phyloP scores from a whole-genome alignment of 352 stramenopile species.

The Phytophthora capsici region DNA sequence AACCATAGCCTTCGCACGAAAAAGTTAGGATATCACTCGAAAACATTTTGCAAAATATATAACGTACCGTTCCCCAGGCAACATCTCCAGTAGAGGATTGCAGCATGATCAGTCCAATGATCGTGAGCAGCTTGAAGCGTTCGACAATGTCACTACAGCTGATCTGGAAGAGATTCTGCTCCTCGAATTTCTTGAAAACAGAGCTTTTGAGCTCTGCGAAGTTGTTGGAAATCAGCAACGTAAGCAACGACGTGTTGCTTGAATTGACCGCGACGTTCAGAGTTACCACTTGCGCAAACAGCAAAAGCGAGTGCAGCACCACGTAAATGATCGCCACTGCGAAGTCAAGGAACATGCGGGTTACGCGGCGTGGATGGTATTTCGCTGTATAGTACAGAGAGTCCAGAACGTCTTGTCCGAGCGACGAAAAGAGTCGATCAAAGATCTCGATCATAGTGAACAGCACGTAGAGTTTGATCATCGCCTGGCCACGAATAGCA shows the following conservation, averaged over 20 bases:
- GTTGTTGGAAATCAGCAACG: conserved; percentile 97
- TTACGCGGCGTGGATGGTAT: conserved; percentile 75
- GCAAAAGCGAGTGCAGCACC: conserved; percentile 92
- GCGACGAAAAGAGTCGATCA: conserved; percentile 95
- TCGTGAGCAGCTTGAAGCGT: conserved; percentile 97
- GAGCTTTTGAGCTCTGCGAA: conserved; percentile 98
- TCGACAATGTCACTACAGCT: conserved; percentile 97
- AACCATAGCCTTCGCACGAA: conserved; percentile 77
- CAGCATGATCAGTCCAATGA: conserved; percentile 95
- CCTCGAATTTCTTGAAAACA: conserved; percentile 98
- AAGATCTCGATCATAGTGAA: conserved; percentile 99
- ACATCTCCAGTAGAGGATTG: conserved; percentile 85
- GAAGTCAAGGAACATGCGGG: conserved; percentile 83
- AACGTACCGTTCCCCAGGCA: conserved; percentile 72
- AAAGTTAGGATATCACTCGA: conserved; percentile 2
- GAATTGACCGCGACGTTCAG: conserved; percentile 98
- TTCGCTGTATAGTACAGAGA: conserved; percentile 92
- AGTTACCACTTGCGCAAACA: conserved; percentile 97
- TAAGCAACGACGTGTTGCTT: conserved; percentile 94
- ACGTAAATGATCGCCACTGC: conserved; percentile 79
- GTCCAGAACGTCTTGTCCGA: conserved; percentile 98
- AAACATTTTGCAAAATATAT: not conserved
- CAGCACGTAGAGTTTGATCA: conserved; percentile 99
- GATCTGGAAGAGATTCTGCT: conserved; percentile 98
- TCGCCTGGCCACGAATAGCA: conserved; percentile 96